These are phyloP conservation scores for Penicillium verrucosum DNA, from an alignment of 2,329 filamentous ascomycete species.

Conservation along the genomic window DNA sequence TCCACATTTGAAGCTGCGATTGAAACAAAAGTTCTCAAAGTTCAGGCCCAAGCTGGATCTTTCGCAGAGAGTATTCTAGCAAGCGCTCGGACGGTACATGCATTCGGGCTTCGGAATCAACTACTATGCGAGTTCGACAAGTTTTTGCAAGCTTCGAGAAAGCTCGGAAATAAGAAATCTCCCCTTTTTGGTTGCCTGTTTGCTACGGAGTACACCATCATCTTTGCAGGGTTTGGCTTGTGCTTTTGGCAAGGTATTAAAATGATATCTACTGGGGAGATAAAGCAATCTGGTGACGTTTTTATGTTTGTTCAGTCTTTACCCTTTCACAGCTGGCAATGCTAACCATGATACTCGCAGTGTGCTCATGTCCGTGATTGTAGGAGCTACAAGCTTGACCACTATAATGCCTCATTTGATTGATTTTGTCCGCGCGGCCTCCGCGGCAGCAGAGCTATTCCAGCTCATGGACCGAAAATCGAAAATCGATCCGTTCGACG, in stretches of 20 bases:
- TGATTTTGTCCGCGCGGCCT: slow-evolving; percentile 40
- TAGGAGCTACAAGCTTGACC: slow-evolving; percentile 37
- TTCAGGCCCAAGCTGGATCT: slow-evolving; percentile 19
- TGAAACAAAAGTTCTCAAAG: slow-evolving; percentile 20
- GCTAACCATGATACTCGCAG: slow-evolving; percentile 6
- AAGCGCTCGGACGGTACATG: slow-evolving; percentile 21
- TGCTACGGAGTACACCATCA: slow-evolving; percentile 12
- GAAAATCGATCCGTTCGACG: slow-evolving; percentile 33
- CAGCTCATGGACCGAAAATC: slow-evolving; percentile 38
- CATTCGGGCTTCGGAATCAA: slow-evolving; percentile 19
- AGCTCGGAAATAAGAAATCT: slow-evolving; percentile 17
- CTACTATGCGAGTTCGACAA: slow-evolving; percentile 19
- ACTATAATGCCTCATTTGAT: slow-evolving; percentile 38
- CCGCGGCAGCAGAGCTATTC: slow-evolving; percentile 43
- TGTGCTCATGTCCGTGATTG: slow-evolving; percentile 26
- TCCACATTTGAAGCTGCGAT: slow-evolving; percentile 18
- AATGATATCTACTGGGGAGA: slow-evolving; percentile 29
- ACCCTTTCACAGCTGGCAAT: neutral
- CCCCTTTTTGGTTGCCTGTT: slow-evolving; percentile 21
- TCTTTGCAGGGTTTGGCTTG: slow-evolving; percentile 14
- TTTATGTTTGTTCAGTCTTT: slow-evolving; percentile 20
- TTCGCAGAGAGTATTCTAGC: slow-evolving; percentile 21
- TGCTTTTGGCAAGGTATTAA: slow-evolving; percentile 37
- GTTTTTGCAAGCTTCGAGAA: slow-evolving; percentile 15
- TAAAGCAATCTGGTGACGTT: slow-evolving; percentile 26